Percentiles rank a stretch among this genome's conserved stretches.
These are phyloP conservation scores for Penicillium sumatraense DNA, from an alignment of 2,329 filamentous ascomycete species.

Conservation along the genomic window DNA sequence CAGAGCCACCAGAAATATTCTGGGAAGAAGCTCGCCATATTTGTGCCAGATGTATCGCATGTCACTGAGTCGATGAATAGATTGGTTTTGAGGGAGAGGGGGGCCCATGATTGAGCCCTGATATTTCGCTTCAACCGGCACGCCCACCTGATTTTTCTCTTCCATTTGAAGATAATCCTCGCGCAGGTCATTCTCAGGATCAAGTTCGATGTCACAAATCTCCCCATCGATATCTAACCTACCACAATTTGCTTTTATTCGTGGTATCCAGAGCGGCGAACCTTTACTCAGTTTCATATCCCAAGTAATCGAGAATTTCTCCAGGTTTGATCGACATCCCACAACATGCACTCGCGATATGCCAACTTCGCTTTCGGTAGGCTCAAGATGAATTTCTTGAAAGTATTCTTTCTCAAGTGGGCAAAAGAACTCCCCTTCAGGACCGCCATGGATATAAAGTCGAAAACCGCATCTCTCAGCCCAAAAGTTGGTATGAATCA, in stretches of 20 bases:
- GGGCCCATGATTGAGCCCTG: neutral
- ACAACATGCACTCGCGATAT: neutral
- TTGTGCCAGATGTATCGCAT: too few species aligned
- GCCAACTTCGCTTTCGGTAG: conserved; percentile 19
- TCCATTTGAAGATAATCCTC: neutral
- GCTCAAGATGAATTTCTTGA: conserved; percentile 27
- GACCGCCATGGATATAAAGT: conserved; percentile 36
- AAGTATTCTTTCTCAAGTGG: conserved; percentile 18
- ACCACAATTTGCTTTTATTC: conserved; percentile 22
- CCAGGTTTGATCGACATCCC: conserved; percentile 15
- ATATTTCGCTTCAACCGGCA: neutral
- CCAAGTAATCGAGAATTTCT: conserved; percentile 34
- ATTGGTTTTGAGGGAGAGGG: neutral
- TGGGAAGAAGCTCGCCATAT: too few species aligned
- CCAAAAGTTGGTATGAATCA: conserved; percentile 35
- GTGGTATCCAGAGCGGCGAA: conserved; percentile 31
- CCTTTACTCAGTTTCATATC: conserved; percentile 15
- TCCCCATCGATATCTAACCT: neutral
- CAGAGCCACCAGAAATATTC: too few species aligned
- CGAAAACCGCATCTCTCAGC: conserved; percentile 35
- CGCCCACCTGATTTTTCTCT: neutral
- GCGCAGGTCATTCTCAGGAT: neutral
- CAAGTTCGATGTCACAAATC: conserved; percentile 8
- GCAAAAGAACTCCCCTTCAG: conserved; percentile 29
- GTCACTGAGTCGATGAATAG: too few species aligned